Percentiles rank a stretch among this genome's conserved stretches.
These are phyloP conservation scores for Dothideomycetes sp. DNA, from an alignment of 2,329 filamentous ascomycete species.

Conservation along the genomic window DNA sequence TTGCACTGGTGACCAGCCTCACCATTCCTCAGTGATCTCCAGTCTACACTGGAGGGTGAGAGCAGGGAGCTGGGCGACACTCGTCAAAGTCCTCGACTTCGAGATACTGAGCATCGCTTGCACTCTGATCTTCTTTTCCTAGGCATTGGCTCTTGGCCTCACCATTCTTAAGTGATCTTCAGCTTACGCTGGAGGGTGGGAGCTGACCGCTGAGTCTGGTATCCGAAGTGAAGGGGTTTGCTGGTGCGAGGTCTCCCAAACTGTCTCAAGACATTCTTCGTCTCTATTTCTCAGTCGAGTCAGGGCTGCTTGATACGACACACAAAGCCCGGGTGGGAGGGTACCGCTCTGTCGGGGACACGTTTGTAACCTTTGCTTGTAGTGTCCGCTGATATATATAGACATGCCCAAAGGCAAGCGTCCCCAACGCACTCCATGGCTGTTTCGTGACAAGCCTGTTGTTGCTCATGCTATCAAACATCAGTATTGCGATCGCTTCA, in stretches of 20 bases:
- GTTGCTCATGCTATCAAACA: constrained; percentile 1
- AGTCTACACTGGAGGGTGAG: constrained; percentile 3
- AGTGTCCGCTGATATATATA: neutral
- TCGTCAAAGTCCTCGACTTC: neutral
- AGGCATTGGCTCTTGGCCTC: neutral
- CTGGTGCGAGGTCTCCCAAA: too few species aligned
- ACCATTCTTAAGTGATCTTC: neutral
- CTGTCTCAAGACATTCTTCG: neutral
- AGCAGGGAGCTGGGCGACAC: neutral
- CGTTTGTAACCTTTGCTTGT: constrained; percentile 4
- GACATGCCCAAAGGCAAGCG: constrained; percentile 9
- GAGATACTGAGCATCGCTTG: neutral
- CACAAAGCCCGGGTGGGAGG: constrained; percentile 10
- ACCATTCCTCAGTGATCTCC: constrained; percentile 7
- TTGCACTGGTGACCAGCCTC: constrained; percentile 3
- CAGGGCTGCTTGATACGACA: constrained; percentile 8
- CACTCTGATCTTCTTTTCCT: constrained; percentile 1
- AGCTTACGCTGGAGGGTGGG: constrained; percentile 5
- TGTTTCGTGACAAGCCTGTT: constrained; percentile 10
- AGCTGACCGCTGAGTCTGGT: constrained; percentile 2
- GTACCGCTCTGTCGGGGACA: constrained; percentile 4
- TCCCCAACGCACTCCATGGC: constrained; percentile 2
- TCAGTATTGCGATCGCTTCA: neutral
- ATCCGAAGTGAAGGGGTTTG: neutral
- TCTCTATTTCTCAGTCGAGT: neutral